phyloP scores from a whole-genome alignment of 2,329 filamentous ascomycete species.

The Aureobasidium sp. region DNA sequence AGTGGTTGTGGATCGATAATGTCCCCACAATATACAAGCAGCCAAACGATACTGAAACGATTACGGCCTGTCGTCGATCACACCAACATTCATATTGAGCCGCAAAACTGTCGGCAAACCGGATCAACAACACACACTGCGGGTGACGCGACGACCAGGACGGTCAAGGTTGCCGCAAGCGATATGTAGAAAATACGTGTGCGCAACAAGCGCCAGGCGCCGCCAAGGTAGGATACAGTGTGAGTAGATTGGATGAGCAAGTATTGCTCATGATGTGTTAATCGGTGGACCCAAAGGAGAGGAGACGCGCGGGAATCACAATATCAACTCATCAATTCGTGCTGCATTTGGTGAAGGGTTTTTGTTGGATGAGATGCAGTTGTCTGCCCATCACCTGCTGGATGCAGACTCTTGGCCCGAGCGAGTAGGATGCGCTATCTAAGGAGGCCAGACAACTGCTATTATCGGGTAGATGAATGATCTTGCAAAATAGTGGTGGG shows the following conservation, averaged over 20 bases:
- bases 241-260: background rate
- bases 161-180: conserved; percentile 10
- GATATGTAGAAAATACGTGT: background rate
- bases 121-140: background rate
- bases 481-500: background rate
- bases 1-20: background rate
- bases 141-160: background rate
- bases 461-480: background rate
- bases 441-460: background rate
- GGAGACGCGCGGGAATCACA: conserved; percentile 8
- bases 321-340: background rate
- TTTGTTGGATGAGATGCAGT: background rate
- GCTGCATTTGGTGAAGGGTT: background rate
- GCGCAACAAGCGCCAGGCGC: conserved; percentile 5
- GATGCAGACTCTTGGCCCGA: background rate
- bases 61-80: conserved; percentile 5
- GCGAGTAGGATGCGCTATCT: conserved; percentile 11
- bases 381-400: conserved; percentile 6
- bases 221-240: background rate
- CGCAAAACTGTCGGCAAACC: background rate
- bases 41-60: conserved; percentile 9
- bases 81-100: background rate
- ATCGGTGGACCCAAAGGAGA: background rate
- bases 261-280: background rate
- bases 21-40: background rate